These are phyloP conservation scores for Cetradonia linearis DNA, from an alignment of 495 filamentous ascomycete genomes.

Conservation along the genomic window DNA sequence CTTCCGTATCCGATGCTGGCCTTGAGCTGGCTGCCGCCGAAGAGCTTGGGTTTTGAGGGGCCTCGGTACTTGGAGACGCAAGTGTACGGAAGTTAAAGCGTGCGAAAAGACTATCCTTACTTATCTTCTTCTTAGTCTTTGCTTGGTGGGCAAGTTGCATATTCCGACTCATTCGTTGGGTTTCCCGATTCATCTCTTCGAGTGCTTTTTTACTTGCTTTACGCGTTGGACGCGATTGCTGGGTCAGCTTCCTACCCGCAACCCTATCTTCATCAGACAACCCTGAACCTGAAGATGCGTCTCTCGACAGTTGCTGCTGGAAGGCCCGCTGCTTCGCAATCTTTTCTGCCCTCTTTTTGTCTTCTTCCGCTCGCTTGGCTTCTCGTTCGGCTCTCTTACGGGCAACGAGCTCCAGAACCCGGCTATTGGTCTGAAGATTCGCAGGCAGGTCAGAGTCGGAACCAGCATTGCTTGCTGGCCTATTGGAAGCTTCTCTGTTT, in stretches of 20 bases:
- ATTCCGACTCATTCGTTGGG: constrained; percentile 78
- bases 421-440: constrained; percentile 40
- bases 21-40: constrained; percentile 37
- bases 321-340: constrained; percentile 36
- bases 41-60: constrained; percentile 27
- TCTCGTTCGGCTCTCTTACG: constrained; percentile 60
- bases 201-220: constrained; percentile 93
- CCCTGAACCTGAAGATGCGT: constrained; percentile 18
- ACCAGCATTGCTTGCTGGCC: constrained; percentile 20
- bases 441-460: constrained; percentile 40
- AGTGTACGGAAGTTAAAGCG: constrained; percentile 62
- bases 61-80: constrained; percentile 22
- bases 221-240: constrained; percentile 57
- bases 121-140: constrained; percentile 84
- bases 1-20: constrained; percentile 42
- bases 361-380: constrained; percentile 50
- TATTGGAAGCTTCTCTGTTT: constrained; percentile 10
- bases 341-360: constrained; percentile 41
- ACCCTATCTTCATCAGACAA: constrained; percentile 45
- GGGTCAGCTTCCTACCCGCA: constrained; percentile 48
- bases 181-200: constrained; percentile 91
- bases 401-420: constrained; percentile 58
- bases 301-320: constrained; percentile 27
- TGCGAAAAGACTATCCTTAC: constrained; percentile 73
- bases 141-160: constrained; percentile 88